These are phyloP conservation scores for Penicillium sclerotiorum DNA, from an alignment of 2,329 filamentous ascomycete genomes.

Conservation along the genomic window DNA sequence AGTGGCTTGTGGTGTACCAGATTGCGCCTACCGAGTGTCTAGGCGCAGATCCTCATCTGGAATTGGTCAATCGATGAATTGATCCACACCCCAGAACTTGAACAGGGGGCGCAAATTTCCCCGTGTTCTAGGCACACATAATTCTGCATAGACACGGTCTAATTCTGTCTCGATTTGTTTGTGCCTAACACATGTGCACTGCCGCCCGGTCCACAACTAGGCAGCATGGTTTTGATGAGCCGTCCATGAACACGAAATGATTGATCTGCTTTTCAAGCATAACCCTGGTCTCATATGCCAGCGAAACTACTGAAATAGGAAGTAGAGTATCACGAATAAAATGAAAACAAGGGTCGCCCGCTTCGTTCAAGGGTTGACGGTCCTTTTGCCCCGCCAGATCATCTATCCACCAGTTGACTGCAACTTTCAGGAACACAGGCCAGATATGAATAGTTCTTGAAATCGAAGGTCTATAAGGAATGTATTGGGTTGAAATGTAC, in stretches of 20 bases:
- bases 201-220: not conserved
- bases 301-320: not conserved
- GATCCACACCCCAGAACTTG: not conserved
- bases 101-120: not conserved
- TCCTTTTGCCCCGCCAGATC: too few relatives aligned
- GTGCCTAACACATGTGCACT: not conserved
- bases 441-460: not conserved
- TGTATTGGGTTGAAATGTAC: slow-evolving; percentile 6
- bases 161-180: not conserved
- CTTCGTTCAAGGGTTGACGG: too few relatives aligned
- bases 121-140: not conserved
- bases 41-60: not conserved
- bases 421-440: too few relatives aligned
- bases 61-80: too few relatives aligned
- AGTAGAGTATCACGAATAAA: too few relatives aligned
- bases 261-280: too few relatives aligned
- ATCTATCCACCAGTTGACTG: not conserved
- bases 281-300: not conserved
- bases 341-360: too few relatives aligned
- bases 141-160: not conserved
- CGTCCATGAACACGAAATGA: not conserved
- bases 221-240: not conserved
- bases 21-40: not conserved
- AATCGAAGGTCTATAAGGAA: not conserved
- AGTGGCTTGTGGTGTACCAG: not conserved